These are phyloP conservation scores for Thalassiosira sp. DNA, from an alignment of 352 stramenopile genomes.

Conservation along the genomic window DNA sequence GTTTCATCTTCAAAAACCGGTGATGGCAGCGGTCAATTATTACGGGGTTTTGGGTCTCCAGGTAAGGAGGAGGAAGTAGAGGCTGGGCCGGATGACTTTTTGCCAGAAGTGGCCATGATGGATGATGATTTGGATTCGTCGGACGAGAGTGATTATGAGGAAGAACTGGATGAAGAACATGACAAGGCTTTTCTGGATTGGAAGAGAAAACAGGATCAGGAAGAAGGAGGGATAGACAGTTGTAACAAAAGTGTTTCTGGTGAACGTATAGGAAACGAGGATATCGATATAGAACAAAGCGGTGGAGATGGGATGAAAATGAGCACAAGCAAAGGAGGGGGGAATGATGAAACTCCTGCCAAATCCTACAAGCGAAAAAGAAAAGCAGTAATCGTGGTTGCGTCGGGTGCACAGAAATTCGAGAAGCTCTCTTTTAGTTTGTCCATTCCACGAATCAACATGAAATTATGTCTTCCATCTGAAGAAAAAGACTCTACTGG, in stretches of 20 bases:
- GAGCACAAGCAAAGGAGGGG: background rate
- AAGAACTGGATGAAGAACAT: constrained; percentile 52
- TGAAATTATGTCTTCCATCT: constrained; percentile 45
- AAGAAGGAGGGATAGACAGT: constrained; percentile 11
- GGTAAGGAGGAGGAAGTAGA: constrained; percentile 10
- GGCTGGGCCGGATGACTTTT: constrained; percentile 31
- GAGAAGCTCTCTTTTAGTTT: constrained; percentile 74
- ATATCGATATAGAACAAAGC: background rate
- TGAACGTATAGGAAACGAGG: background rate
- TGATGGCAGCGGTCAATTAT: constrained; percentile 6
- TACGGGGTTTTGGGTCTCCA: constrained; percentile 1
- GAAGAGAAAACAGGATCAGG: constrained; percentile 34
- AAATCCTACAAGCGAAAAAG: constrained; percentile 45
- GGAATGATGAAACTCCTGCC: constrained; percentile 1
- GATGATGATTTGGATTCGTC: constrained; percentile 42
- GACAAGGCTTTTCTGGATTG: constrained; percentile 43
- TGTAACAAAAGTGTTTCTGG: background rate
- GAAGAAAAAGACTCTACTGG: constrained; percentile 15
- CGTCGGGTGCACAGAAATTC: constrained; percentile 70
- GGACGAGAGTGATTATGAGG: constrained; percentile 38
- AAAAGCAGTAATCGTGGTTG: constrained; percentile 69
- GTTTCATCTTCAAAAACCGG: background rate
- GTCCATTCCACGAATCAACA: constrained; percentile 54
- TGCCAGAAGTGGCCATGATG: constrained; percentile 29
- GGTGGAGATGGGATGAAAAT: background rate